phyloP scores from a whole-genome alignment of 208 protist genomes.

The Trypanosoma boissoni region DNA sequence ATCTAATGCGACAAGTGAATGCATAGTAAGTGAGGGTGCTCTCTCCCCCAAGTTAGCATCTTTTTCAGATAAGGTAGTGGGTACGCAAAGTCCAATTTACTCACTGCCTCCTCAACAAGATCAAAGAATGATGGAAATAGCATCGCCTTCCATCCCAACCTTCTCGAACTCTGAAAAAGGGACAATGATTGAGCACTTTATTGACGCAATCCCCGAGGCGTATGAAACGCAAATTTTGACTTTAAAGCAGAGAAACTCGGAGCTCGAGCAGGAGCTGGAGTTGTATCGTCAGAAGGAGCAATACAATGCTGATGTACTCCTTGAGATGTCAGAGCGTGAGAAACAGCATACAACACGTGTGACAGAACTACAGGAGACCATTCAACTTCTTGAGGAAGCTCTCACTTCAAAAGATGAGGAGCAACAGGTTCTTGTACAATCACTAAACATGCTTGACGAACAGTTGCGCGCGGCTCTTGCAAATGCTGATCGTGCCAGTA shows the following conservation, averaged over 20 bases:
- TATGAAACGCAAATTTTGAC: conserved; percentile 16
- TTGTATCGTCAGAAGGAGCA: neutral
- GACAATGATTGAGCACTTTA: neutral
- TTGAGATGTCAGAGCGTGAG: neutral
- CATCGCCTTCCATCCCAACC: no score
- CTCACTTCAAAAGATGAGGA: conserved; percentile 65
- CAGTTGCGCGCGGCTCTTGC: conserved; percentile 33
- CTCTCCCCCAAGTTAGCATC: no score
- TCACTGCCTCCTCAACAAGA: no score
- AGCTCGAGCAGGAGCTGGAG: conserved; percentile 11
- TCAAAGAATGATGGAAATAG: no score
- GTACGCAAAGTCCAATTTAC: no score
- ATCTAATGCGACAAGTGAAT: no score
- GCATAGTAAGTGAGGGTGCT: no score
- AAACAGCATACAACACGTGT: conserved; percentile 6
- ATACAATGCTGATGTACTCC: neutral
- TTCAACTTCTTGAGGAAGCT: conserved; percentile 59
- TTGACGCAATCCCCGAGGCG: neutral
- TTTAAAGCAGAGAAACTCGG: conserved; percentile 10
- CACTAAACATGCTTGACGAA: conserved; percentile 64
- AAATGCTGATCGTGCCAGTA: conserved; percentile 5
- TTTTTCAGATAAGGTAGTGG: no score
- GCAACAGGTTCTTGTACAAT: conserved; percentile 49
- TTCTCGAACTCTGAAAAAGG: no score
- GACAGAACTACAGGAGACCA: conserved; percentile 37